Conservation (phyloP, 352 stramenopile genomes). For the Bremia lactucae region DNA sequence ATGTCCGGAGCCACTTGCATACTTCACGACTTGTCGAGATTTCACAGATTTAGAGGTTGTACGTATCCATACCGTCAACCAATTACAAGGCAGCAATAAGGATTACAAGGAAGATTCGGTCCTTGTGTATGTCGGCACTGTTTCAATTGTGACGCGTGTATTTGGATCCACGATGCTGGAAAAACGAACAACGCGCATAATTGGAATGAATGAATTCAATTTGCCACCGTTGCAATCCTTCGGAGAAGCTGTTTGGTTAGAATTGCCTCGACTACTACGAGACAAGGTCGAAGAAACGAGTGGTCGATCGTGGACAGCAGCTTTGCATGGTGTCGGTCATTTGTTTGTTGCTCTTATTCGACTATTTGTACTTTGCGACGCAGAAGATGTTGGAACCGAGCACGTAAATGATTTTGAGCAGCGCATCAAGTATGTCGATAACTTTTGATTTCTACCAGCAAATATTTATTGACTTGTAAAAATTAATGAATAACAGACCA, state of each 20-base stretch:
- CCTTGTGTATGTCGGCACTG: slow-evolving; percentile 48
- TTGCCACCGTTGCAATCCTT: slow-evolving; percentile 94
- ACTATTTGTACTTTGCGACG: slow-evolving; percentile 88
- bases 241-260: slow-evolving; percentile 92
- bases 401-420: slow-evolving; percentile 71
- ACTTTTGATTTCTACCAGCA: background rate
- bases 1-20: slow-evolving; percentile 55
- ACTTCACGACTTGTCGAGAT: slow-evolving; percentile 84
- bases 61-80: slow-evolving; percentile 31
- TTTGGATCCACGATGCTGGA: slow-evolving; percentile 80
- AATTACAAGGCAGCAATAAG: slow-evolving; percentile 1
- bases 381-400: slow-evolving; percentile 71
- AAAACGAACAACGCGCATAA: slow-evolving; percentile 55
- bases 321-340: slow-evolving; percentile 84
- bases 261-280: slow-evolving; percentile 62
- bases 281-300: slow-evolving; percentile 25
- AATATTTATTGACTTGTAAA: background rate
- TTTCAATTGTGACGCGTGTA: slow-evolving; percentile 73
- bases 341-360: slow-evolving; percentile 86
- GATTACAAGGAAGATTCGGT: slow-evolving; percentile 8
- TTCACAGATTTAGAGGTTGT: slow-evolving; percentile 83
- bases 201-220: slow-evolving; percentile 87
- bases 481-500: slow-evolving; percentile 24
- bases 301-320: slow-evolving; percentile 32
- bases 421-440: slow-evolving; percentile 33